phyloP scores from a whole-genome alignment of 1,284 basidiomycete genomes.

The Heliocybe sulcata region DNA sequence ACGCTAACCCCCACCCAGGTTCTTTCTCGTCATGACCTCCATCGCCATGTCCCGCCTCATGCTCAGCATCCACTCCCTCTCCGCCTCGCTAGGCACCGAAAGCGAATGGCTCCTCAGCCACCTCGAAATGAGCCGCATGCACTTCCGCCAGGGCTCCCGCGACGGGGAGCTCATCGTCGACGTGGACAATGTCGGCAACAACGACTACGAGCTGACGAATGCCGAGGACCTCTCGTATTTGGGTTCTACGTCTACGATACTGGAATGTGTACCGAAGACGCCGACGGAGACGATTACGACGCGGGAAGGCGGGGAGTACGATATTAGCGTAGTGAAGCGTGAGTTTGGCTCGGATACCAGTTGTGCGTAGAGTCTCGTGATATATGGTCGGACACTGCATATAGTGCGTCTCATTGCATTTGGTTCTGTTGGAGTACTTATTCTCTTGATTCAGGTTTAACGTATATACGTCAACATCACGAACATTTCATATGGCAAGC shows the following conservation, averaged over 20 bases:
- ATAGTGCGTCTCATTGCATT: no score
- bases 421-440: no score
- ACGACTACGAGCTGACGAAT: background rate
- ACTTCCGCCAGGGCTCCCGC: background rate
- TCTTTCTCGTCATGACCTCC: background rate
- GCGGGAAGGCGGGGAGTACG: background rate
- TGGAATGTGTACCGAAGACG: background rate
- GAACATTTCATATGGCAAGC: no score
- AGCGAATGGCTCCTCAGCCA: background rate
- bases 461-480: no score
- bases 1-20: background rate
- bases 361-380: no score
- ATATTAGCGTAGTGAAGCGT: no score
- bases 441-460: no score
- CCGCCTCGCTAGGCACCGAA: background rate
- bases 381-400: no score
- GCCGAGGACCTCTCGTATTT: background rate
- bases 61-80: background rate
- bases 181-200: background rate
- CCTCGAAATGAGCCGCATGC: background rate
- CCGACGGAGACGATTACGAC: background rate
- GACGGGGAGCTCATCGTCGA: background rate
- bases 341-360: no score
- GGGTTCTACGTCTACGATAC: background rate
- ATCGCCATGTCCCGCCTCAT: background rate